Evolutionary conservation across 2,329 filamentous ascomycete species (phyloP).

Genomic region (Colletotrichum cuscutae): DNA sequence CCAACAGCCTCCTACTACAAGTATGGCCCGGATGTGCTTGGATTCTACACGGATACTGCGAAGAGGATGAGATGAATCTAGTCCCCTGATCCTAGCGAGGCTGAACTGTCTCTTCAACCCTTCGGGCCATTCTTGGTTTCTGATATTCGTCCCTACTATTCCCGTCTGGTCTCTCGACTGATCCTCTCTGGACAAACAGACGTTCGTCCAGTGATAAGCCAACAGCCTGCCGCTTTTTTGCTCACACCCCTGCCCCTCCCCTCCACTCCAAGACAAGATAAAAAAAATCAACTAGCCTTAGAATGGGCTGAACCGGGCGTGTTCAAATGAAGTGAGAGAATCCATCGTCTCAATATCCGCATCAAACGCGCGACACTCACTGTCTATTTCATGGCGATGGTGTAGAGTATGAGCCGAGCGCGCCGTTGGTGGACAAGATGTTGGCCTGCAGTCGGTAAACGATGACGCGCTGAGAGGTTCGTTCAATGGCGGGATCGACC

Average conservation of each 20-base stretch:
- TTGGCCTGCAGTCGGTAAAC: constrained; percentile 23
- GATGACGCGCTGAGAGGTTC: constrained; percentile 34
- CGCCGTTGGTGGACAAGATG: constrained; percentile 16
- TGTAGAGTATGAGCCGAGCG: background rate
- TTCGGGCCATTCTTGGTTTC: constrained; percentile 1
- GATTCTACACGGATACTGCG: background rate
- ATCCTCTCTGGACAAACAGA: background rate
- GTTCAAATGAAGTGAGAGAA: background rate
- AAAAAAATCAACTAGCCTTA: background rate
- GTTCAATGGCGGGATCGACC: constrained; percentile 33
- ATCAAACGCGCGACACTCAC: constrained; percentile 18
- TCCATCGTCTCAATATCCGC: constrained; percentile 13
- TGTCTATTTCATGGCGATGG: background rate
- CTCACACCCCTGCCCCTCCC: background rate
- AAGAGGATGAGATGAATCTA: background rate
- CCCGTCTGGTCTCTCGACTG: background rate
- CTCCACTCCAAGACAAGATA: background rate
- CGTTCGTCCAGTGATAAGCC: background rate
- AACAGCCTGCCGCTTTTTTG: background rate
- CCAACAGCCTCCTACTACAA: background rate
- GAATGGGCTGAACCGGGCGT: background rate
- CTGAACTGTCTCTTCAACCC: background rate
- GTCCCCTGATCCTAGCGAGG: constrained; percentile 12
- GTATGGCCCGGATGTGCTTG: background rate
- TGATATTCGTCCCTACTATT: constrained; percentile 4